Evolutionary conservation across 2,329 filamentous ascomycete species (phyloP).

Genomic region (Aspergillus neoniger): DNA sequence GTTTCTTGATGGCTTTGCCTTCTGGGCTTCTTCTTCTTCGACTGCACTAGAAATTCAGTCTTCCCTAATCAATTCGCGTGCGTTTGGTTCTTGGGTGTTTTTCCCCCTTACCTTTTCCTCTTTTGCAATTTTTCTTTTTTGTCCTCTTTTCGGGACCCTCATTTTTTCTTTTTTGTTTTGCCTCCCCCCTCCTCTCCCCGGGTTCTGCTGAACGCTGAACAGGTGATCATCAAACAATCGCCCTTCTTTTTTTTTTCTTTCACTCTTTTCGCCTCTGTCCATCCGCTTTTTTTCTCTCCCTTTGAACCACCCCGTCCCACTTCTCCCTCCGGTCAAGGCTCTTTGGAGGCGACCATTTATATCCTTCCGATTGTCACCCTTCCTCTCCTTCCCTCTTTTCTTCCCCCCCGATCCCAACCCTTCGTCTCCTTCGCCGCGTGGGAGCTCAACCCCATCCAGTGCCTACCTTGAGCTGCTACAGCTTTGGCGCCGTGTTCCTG

Average conservation of each 20-base stretch:
- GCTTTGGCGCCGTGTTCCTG: background rate
- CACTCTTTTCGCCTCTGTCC: slow-evolving; percentile 13
- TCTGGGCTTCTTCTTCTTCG: slow-evolving; percentile 4
- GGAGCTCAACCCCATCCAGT: slow-evolving; percentile 14
- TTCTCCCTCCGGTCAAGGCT: background rate
- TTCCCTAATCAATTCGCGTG: background rate
- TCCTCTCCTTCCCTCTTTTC: slow-evolving; percentile 11
- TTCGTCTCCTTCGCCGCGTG: background rate
- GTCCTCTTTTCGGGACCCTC: background rate
- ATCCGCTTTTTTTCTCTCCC: slow-evolving; percentile 6
- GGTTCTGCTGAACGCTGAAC: slow-evolving; percentile 8
- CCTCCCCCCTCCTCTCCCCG: slow-evolving; percentile 12
- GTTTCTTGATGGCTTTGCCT: slow-evolving; percentile 7
- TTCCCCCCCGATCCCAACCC: slow-evolving; percentile 2
- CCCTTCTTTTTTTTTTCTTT: slow-evolving; percentile 12
- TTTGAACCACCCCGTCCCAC: slow-evolving; percentile 7
- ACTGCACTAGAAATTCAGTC: background rate
- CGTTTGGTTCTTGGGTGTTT: slow-evolving; percentile 3
- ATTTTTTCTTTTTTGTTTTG: slow-evolving; percentile 18
- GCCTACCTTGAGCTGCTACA: slow-evolving; percentile 2
- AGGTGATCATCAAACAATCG: slow-evolving; percentile 7
- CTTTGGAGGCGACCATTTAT: slow-evolving; percentile 16
- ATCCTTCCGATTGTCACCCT: slow-evolving; percentile 11
- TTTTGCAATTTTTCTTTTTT: slow-evolving; percentile 9
- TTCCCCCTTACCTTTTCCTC: slow-evolving; percentile 13